Evolutionary conservation across 768 basidiomycete species (phyloP).

Genomic region (Termitomyces sp.): DNA sequence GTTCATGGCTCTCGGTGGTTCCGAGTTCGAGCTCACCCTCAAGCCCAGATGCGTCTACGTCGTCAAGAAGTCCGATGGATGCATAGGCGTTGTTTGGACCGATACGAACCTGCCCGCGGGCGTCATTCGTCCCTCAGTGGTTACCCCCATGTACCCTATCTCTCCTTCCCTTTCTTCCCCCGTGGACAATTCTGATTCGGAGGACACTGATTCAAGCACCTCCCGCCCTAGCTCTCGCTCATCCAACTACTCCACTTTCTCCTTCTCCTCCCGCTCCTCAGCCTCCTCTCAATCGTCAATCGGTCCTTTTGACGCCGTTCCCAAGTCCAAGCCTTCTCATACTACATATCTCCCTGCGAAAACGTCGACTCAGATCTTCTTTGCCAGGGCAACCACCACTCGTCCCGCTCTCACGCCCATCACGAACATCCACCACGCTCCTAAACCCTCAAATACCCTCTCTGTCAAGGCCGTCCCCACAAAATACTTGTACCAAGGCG

Average conservation of each 20-base stretch:
- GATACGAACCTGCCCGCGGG: neutral
- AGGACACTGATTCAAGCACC: slow-evolving; percentile 18
- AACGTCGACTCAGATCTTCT: neutral
- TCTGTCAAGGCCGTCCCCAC: slow-evolving; percentile 16
- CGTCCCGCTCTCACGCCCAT: neutral
- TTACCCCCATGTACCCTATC: neutral
- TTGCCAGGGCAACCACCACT: neutral
- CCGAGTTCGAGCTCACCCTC: slow-evolving; percentile 33
- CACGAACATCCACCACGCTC: neutral
- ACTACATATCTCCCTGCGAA: slow-evolving; percentile 5
- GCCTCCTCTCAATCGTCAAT: slow-evolving; percentile 26
- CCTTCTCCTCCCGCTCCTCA: slow-evolving; percentile 25
- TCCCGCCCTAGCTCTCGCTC: slow-evolving; percentile 41
- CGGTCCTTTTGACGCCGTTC: slow-evolving; percentile 10
- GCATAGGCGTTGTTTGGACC: slow-evolving; percentile 25
- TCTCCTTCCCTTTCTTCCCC: slow-evolving; percentile 2
- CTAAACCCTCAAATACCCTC: slow-evolving; percentile 4
- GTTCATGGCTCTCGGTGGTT: slow-evolving; percentile 30
- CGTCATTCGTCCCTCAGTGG: neutral
- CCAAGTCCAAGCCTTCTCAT: slow-evolving; percentile 13
- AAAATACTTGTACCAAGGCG: slow-evolving; percentile 39
- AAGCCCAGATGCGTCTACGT: slow-evolving; percentile 22
- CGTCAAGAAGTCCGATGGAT: slow-evolving; percentile 23
- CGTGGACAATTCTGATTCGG: slow-evolving; percentile 9
- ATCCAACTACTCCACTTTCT: slow-evolving; percentile 29